Evolutionary conservation across 768 basidiomycete genomes (phyloP), one percentile per base, ranked within the genome.

Genomic region (Suillus hirtellus): DNA sequence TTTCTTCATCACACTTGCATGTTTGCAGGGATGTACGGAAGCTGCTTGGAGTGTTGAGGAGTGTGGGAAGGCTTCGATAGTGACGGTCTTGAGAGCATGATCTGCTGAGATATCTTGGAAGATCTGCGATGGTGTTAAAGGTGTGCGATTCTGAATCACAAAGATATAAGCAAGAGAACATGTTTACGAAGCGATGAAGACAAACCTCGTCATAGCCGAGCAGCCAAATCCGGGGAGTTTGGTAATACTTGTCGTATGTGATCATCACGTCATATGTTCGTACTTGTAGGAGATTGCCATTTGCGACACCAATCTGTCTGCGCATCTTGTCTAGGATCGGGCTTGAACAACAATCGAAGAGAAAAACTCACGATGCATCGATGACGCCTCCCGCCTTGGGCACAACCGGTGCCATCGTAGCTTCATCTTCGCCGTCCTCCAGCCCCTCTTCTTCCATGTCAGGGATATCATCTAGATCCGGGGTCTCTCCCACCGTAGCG

Each of bases 231-330:
- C 96, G 87, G 27, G 97, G 97, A 14, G 96, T 98, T 76, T 99
- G 97, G 78, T 99, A 99, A 77, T 96, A 96, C 80, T 99, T 99
- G 85, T 99, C 97, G 76, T 99, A 99, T 55, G 93, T 94, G 81
- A 99, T 99, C 90, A 97, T 93, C 71, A 98, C 96, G 75, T 99
- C 97, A 80, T 99, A 99, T 12, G 96, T 99, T 71, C 97, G 87
- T 46, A 99, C 94, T 83, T 96, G 93, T 47, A 99, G 81, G 34
- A 98, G 81, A 70, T 97, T 97, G 62, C 86, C 87, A 65, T 88
- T 92, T 40, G 87, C 85, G 24, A 84, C 81, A 67, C 89, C 87
- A 21, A 83, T 79, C 68, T 86, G 78, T 66, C 89, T 93, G 65
- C 43, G 58, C 43, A 59, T 40, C 14, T 31, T 55, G 47, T 65